A percentile compares a stretch with the other conserved stretches of the same genome.
These are phyloP conservation scores for Microthlaspi erraticum DNA, from an alignment of 345 rosid genomes.

Conservation along the genomic window DNA sequence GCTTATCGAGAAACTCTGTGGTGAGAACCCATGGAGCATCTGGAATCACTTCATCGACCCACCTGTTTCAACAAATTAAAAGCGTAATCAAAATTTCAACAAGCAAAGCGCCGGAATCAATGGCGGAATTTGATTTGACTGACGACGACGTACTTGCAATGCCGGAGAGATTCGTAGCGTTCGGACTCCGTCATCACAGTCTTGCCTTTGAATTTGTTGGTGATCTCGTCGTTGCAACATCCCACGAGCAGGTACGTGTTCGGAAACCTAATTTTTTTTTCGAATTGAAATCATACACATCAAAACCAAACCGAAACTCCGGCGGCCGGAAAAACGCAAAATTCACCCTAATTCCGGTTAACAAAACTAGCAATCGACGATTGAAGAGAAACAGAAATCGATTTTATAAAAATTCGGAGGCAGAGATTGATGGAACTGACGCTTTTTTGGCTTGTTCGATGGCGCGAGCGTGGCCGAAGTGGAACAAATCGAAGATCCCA, in stretches of 20 bases:
- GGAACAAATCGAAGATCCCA: conserved; percentile 71
- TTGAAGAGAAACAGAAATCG: not conserved
- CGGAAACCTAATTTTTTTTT: conserved; percentile 53
- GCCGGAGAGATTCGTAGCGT: conserved; percentile 71
- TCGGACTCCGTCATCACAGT: conserved; percentile 74
- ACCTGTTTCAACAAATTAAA: conserved; percentile 45
- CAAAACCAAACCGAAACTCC: not conserved
- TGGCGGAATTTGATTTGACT: no score
- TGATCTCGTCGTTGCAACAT: conserved; percentile 68
- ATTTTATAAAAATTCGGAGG: not conserved
- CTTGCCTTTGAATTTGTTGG: conserved; percentile 69
- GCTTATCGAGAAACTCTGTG: conserved; percentile 66
- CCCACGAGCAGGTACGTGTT: conserved; percentile 68
- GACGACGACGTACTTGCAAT: conserved; percentile 57
- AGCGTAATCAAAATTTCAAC: not conserved
- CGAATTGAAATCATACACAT: conserved; percentile 1
- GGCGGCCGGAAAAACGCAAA: not conserved
- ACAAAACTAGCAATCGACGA: not conserved
- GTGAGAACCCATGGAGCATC: conserved; percentile 82
- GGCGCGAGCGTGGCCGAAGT: conserved; percentile 75
- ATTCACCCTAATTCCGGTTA: not conserved
- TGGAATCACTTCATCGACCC: conserved; percentile 81
- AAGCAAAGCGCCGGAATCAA: not conserved
- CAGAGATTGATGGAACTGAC: conserved; percentile 37
- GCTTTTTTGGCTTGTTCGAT: conserved; percentile 74